Conservation (phyloP, 23 red algal species). For the Pyropia haitanensis region DNA sequence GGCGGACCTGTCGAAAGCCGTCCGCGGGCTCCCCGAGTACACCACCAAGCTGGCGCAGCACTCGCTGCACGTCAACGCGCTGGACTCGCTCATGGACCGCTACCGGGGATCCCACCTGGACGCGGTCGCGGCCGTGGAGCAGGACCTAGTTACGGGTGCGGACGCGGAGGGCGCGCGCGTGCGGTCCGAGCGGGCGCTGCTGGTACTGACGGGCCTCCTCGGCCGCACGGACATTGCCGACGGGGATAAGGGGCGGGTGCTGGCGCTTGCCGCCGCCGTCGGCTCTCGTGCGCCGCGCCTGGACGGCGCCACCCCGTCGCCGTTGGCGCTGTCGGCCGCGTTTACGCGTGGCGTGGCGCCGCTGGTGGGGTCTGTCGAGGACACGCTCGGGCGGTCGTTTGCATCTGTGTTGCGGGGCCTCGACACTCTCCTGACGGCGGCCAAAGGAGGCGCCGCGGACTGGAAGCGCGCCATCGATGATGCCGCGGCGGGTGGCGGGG, state of each 20-base stretch:
- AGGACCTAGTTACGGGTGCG: conserved; percentile 64
- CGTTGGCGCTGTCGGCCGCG: conserved; percentile 22
- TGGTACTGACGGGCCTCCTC: conserved; percentile 24
- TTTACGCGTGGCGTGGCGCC: conserved; percentile 15
- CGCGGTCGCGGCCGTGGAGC: conserved; percentile 55
- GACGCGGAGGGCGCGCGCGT: conserved; percentile 45
- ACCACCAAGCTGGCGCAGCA: conserved; percentile 48
- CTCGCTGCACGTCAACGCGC: conserved; percentile 60
- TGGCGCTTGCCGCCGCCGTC: conserved; percentile 48
- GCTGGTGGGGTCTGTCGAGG: too few species aligned
- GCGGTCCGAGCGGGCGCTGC: conserved; percentile 20
- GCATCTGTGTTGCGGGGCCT: too few species aligned
- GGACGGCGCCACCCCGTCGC: conserved; percentile 35
- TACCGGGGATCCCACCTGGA: conserved; percentile 31
- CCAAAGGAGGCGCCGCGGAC: too few species aligned
- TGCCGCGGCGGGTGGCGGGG: not conserved
- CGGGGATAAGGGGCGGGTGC: conserved; percentile 21
- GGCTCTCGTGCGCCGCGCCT: conserved; percentile 26
- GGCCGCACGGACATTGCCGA: conserved; percentile 23
- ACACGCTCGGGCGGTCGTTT: too few species aligned
- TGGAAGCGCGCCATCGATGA: not conserved
- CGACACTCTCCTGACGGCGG: too few species aligned
- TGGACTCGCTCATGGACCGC: conserved; percentile 28
- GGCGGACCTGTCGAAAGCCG: conserved; percentile 74
- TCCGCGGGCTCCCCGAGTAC: conserved; percentile 77